Base-by-base conservation (phyloP, 768 basidiomycete species). In the Tulasnella sp. region DNA sequence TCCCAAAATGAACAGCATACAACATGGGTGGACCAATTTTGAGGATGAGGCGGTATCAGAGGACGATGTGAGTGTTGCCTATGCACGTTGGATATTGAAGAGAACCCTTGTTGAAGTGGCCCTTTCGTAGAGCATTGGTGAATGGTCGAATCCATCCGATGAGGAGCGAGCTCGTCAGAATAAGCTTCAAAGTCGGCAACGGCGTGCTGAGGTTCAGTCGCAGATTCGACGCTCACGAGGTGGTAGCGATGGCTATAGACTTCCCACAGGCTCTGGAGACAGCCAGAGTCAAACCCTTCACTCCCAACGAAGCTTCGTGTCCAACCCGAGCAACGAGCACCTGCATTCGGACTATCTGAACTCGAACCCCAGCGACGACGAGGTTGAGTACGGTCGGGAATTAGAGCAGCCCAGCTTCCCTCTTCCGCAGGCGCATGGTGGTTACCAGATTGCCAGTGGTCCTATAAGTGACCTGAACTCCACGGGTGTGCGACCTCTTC, bases 121-220 rank as follows among this genome's bases (percentile, higher is more conserved):
- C 48, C 49, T 59, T 31, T 49, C 27, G 56, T 8, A 87, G 83
- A 89, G 86, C 64, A 83, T 88, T 50, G 87, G 87, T 25, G 88
- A 92, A 72, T 92, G 80, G 79, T 92, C 89, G 22, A 92, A 92
- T 66, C 89, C 89, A 17, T 92, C 89, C 24, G 89, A 92, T 66
- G 89, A 92, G 70, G 89, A 92, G 67, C 79, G 84, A 27, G 87
- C 84, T 2, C 80, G 87, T 21, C 82, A 82, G 62, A 71, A 76
- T 29, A 80, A 86, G 29, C 70, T 79, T 46, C 80, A 84, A 44
- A 80, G 83, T 46, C 81, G 85, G 41, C 69, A 80, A 59, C 80
- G 48, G n/a, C n/a, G 59, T 42, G 30, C 53, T 41, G 25, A 42
- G 31, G 51, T 19, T 66, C 63, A 30, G n/a, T 43, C 42, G 12